phyloP scores from a whole-genome alignment of 805 yeast genomes.

The Candida ponderosae region DNA sequence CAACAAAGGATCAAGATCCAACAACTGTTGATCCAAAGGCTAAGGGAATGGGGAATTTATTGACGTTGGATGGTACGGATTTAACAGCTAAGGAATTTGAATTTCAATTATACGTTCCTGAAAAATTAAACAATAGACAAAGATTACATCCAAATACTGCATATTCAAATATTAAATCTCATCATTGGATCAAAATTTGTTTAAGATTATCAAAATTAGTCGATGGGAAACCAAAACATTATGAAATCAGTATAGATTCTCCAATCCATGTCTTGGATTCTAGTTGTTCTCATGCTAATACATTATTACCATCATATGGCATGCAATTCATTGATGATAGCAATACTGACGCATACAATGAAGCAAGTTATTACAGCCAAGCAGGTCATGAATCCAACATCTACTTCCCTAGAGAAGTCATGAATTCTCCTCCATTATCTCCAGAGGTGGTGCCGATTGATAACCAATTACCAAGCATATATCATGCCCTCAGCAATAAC shows the following conservation, averaged over 20 bases:
- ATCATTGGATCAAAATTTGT: constrained; percentile 93
- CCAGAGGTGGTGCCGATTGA: constrained; percentile 48
- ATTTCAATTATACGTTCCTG: constrained; percentile 81
- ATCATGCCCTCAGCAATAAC: constrained; percentile 3
- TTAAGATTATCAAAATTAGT: constrained; percentile 68
- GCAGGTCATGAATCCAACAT: constrained; percentile 29
- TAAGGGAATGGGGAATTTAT: constrained; percentile 32
- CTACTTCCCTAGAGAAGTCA: constrained; percentile 30
- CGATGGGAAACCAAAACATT: constrained; percentile 72
- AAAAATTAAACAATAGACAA: constrained; percentile 45
- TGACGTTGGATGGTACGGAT: constrained; percentile 35
- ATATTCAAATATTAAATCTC: constrained; percentile 70
- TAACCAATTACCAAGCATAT: constrained; percentile 11
- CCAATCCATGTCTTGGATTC: constrained; percentile 81
- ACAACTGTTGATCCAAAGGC: constrained; percentile 25
- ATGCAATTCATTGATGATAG: constrained; percentile 7
- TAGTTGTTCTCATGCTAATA: constrained; percentile 73
- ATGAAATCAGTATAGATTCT: constrained; percentile 90
- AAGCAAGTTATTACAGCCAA: not conserved
- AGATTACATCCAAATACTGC: constrained; percentile 82
- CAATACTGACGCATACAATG: constrained; percentile 1
- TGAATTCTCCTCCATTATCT: constrained; percentile 41
- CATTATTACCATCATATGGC: constrained; percentile 68
- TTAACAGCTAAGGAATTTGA: constrained; percentile 73
- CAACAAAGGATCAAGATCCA: constrained; percentile 23